Percentiles rank a stretch among this genome's conserved stretches.
phyloP scores from a whole-genome alignment of 768 basidiomycete genomes.

The Amylocystis lapponica region DNA sequence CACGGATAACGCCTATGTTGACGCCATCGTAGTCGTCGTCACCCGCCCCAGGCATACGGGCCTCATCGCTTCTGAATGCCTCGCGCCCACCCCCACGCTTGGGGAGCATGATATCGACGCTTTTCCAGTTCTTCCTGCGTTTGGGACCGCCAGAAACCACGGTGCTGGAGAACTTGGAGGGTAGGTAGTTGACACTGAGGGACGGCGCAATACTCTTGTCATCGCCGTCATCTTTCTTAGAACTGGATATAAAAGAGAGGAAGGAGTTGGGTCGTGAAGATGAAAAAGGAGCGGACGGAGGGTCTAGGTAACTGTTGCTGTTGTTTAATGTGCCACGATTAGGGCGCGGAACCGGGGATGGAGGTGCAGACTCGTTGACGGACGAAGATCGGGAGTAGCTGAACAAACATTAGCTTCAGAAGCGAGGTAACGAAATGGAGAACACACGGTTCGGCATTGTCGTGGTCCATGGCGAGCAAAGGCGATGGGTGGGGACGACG shows the following conservation, averaged over 20 bases:
- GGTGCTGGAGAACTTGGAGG: constrained; percentile 61
- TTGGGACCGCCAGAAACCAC: constrained; percentile 36
- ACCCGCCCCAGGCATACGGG: constrained; percentile 32
- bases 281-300: constrained; percentile 37
- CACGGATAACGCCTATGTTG: constrained; percentile 34
- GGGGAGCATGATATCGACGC: constrained; percentile 34
- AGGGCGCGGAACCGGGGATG: constrained; percentile 40
- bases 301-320: constrained; percentile 28
- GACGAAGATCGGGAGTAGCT: constrained; percentile 30
- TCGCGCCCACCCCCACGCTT: constrained; percentile 69
- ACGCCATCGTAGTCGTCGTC: constrained; percentile 36
- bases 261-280: constrained; percentile 15
- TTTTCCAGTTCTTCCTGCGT: constrained; percentile 34
- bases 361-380: constrained; percentile 36
- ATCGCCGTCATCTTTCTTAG: constrained; percentile 13
- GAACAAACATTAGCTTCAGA: too few relatives aligned
- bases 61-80: constrained; percentile 38
- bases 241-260: constrained; percentile 19
- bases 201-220: constrained; percentile 22
- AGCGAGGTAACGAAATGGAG: too few relatives aligned
- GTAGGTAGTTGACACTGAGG: constrained; percentile 69
- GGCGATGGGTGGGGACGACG: too few relatives aligned
- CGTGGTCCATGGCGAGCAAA: too few relatives aligned
- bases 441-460: too few relatives aligned
- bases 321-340: constrained; percentile 33